Conservation (phyloP, 208 protist genomes). For the Crithidia fasciculata region DNA sequence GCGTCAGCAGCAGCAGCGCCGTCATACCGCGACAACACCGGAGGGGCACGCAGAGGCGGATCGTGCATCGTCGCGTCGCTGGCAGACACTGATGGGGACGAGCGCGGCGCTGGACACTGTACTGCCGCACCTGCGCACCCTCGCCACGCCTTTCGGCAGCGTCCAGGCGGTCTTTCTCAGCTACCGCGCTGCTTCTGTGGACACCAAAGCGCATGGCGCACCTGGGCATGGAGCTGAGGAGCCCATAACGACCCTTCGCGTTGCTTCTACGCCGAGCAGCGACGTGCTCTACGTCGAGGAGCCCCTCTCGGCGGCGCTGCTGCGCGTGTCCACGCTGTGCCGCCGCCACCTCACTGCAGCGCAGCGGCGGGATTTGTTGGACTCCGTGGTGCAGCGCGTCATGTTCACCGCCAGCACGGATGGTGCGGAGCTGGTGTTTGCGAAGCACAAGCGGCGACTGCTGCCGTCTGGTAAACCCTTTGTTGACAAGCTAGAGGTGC, state of each 20-base stretch:
- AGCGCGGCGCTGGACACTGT: neutral
- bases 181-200: neutral
- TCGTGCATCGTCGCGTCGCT: neutral
- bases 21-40: neutral
- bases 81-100: constrained; percentile 24
- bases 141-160: constrained; percentile 49
- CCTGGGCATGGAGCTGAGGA: too few species aligned
- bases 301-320: constrained; percentile 49
- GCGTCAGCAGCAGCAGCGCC: neutral
- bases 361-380: constrained; percentile 24
- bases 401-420: neutral
- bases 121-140: constrained; percentile 16
- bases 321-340: constrained; percentile 37
- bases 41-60: neutral
- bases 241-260: neutral
- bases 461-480: constrained; percentile 7
- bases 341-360: constrained; percentile 18
- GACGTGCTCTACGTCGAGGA: constrained; percentile 54
- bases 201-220: too few species aligned
- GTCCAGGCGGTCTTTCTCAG: constrained; percentile 58
- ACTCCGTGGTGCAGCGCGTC: constrained; percentile 27
- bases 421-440: neutral
- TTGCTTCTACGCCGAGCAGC: neutral
- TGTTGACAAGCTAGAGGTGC: neutral
- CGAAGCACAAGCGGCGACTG: neutral